phyloP scores from a whole-genome alignment of 805 yeast genomes.

The Starmerella ratchasimensis region DNA sequence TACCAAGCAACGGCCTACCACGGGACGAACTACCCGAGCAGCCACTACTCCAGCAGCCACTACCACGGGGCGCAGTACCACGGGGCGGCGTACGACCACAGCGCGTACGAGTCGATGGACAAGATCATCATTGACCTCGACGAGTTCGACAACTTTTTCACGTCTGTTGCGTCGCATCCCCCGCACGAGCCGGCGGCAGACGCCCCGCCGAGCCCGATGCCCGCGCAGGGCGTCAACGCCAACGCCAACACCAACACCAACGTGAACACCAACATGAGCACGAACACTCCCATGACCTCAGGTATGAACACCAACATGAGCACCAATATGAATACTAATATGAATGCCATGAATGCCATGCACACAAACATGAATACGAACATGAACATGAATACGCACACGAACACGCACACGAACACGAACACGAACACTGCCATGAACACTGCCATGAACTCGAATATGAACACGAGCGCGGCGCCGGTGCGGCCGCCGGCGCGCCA shows the following conservation, averaged over 20 bases:
- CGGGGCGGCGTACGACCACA: conserved; percentile 2
- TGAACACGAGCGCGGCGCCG: neutral
- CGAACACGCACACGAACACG: neutral
- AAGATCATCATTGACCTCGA: conserved; percentile 21
- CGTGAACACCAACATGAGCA: neutral
- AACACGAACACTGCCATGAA: neutral
- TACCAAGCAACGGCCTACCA: neutral
- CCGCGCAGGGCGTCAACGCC: neutral
- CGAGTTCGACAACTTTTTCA: conserved; percentile 22
- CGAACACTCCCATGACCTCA: neutral
- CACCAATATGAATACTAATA: neutral
- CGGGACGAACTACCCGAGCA: too few species aligned
- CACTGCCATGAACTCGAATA: neutral
- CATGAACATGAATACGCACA: neutral
- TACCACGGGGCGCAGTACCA: conserved; percentile 2
- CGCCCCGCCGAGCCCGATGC: neutral
- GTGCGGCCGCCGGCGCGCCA: neutral
- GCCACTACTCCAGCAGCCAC: neutral
- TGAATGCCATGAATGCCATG: neutral
- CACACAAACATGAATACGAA: neutral
- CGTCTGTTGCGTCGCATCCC: conserved; percentile 15
- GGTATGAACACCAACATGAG: neutral
- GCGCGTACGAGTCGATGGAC: conserved; percentile 20
- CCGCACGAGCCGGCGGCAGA: neutral
- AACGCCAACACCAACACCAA: neutral